Base-by-base conservation (phyloP, 1,139 yeast species). In the Nakaseomyces delphensis region DNA sequence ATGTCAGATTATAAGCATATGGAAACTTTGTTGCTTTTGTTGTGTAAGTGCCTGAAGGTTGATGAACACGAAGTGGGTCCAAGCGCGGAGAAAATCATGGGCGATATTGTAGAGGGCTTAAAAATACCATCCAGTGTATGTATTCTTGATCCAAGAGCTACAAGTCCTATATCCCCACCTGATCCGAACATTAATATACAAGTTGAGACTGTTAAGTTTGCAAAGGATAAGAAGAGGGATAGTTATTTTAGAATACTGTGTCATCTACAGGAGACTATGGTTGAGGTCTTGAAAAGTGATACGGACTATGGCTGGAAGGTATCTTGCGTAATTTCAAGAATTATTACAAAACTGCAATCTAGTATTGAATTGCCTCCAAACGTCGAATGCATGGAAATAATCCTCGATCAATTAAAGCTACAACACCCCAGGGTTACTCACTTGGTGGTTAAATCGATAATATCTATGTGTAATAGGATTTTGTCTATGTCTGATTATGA, bases 391-490 rank as follows among this genome's bases (percentile, higher is more conserved):
- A 62, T 76, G 25, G 67, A 70, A 1, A 62, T 74, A 1, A 66
- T 87, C 38, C 68, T 76, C 11, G 65, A 68, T 11, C 74, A 74
- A 36, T 74, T 85, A 0, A 64, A 75, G n/a, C 71, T 75, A 18
- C 77, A 77, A 30, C 96, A 87, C 60, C 96, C 96, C 0, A 66
- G 74, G 3, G 68, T 85, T 36, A 72, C 89, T 1, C 72, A 79
- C 44, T 63, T 76, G 37, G 81, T 85, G 10, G 66, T 82, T 45
- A 77, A 76, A 45, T 84, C 89, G 10, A 60, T 83, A 16, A 68
- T 82, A 2, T 70, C 75, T 30, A 55, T 83, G 14, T 60, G 81
- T 28, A 74, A 72, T 46, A 76, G 77, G 45, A 59, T 79, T 10
- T 66, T 71, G 39, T 63, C 71, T 0, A 64, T 78, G 39, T 81